A percentile compares a stretch with the other conserved stretches of the same genome.
Evolutionary conservation across 2,329 filamentous ascomycete genomes (phyloP).

Genomic region (Fusarium kyushuense): DNA sequence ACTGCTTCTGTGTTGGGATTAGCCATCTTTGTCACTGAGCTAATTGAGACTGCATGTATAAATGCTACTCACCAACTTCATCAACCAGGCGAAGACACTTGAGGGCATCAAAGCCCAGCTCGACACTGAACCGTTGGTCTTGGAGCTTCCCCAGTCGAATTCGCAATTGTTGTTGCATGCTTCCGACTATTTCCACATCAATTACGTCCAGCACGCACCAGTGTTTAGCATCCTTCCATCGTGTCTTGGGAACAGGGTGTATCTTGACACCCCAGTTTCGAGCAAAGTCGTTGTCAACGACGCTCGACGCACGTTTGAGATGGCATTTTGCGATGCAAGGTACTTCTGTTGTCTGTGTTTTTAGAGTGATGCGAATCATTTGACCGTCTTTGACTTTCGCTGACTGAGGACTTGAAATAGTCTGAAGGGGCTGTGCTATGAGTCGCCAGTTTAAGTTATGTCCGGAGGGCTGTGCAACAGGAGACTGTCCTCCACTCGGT

Average conservation of each 20-base stretch:
- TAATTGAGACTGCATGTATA: not conserved
- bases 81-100: slow-evolving; percentile 24
- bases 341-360: slow-evolving; percentile 22
- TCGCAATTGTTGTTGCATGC: slow-evolving; percentile 1
- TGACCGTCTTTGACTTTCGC: slow-evolving; percentile 34
- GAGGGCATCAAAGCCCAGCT: slow-evolving; percentile 30
- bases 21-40: not conserved
- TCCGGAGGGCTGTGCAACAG: slow-evolving; percentile 15
- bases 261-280: slow-evolving; percentile 18
- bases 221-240: slow-evolving; percentile 22
- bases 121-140: slow-evolving; percentile 21
- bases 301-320: slow-evolving; percentile 15
- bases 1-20: slow-evolving; percentile 10
- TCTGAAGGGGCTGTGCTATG: slow-evolving; percentile 14
- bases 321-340: slow-evolving; percentile 37
- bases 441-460: slow-evolving; percentile 15
- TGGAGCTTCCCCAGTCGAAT: slow-evolving; percentile 31
- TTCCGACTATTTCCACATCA: slow-evolving; percentile 39
- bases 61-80: slow-evolving; percentile 28
- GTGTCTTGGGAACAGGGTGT: slow-evolving; percentile 15
- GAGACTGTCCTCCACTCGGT: slow-evolving; percentile 26
- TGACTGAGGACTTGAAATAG: slow-evolving; percentile 5
- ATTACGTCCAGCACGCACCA: slow-evolving; percentile 33
- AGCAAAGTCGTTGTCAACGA: slow-evolving; percentile 32
- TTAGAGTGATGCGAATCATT: slow-evolving; percentile 35